Conservation (phyloP, 331 rosid genomes). For the Telfairia occidentalis region DNA sequence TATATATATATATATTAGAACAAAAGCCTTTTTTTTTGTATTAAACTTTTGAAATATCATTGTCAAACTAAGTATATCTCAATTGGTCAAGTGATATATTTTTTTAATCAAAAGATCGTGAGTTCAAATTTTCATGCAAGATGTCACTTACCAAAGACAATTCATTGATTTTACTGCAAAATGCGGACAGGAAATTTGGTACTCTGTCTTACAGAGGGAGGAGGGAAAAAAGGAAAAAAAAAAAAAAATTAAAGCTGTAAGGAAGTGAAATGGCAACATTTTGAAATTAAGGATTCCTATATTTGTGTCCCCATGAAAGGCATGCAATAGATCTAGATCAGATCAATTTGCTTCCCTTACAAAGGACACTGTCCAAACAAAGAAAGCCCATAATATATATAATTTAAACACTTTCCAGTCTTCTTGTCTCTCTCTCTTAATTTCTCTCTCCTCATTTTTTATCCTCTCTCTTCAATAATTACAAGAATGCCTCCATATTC, state of each 20-base stretch:
- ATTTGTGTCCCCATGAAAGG: constrained; percentile 9
- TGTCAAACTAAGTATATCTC: no score
- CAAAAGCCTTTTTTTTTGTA: no score
- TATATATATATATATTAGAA: no score
- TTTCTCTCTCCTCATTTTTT: no score
- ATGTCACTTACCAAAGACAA: neutral
- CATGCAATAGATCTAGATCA: constrained; percentile 14
- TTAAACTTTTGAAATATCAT: no score
- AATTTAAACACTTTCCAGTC: neutral
- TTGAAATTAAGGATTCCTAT: neutral
- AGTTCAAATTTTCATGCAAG: no score
- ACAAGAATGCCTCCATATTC: neutral
- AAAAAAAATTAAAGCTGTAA: neutral
- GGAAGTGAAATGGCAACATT: neutral
- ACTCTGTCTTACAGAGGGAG: no score
- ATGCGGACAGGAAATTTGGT: neutral
- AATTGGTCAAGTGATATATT: no score
- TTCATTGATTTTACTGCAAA: neutral
- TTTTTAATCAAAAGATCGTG: no score
- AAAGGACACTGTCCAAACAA: neutral
- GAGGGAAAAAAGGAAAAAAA: no score
- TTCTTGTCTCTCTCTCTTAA: neutral
- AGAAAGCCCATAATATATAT: constrained; percentile 7
- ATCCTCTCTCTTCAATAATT: constrained; percentile 8
- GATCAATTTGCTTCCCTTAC: constrained; percentile 4